Evolutionary conservation across 257 asterid genomes (phyloP).

Genomic region (Penstemon davidsonii): DNA sequence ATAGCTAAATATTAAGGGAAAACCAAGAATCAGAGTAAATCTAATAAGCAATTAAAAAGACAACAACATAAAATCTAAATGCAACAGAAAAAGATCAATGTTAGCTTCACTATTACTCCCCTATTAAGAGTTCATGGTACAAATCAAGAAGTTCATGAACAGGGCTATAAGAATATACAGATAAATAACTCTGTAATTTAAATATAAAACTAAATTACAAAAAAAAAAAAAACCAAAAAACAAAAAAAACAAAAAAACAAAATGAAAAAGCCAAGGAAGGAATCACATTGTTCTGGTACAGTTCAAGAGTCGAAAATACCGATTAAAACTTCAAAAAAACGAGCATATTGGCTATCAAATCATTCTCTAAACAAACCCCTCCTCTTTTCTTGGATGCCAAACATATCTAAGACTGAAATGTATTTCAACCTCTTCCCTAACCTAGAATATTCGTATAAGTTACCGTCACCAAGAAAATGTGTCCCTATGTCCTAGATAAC

Average conservation of each 20-base stretch:
- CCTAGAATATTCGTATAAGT: background rate
- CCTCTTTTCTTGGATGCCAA: background rate
- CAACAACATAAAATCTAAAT: background rate
- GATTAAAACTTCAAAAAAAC: conserved; percentile 5
- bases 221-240: conserved; percentile 13
- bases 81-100: background rate
- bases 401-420: background rate
- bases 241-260: conserved; percentile 5
- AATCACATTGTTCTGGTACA: background rate
- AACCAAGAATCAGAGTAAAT: background rate
- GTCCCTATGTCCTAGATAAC: background rate
- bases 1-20: background rate
- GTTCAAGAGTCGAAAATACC: background rate
- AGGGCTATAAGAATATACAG: conserved; percentile 8
- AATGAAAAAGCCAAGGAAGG: background rate
- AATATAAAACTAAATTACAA: background rate
- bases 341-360: background rate
- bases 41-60: background rate
- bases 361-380: background rate
- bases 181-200: conserved; percentile 7
- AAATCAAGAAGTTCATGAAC: conserved; percentile 5
- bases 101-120: background rate
- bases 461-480: background rate
- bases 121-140: conserved; percentile 13
- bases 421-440: conserved; percentile 20